These are phyloP conservation scores for Luvunga scandens DNA, from an alignment of 345 rosid species.

Conservation along the genomic window DNA sequence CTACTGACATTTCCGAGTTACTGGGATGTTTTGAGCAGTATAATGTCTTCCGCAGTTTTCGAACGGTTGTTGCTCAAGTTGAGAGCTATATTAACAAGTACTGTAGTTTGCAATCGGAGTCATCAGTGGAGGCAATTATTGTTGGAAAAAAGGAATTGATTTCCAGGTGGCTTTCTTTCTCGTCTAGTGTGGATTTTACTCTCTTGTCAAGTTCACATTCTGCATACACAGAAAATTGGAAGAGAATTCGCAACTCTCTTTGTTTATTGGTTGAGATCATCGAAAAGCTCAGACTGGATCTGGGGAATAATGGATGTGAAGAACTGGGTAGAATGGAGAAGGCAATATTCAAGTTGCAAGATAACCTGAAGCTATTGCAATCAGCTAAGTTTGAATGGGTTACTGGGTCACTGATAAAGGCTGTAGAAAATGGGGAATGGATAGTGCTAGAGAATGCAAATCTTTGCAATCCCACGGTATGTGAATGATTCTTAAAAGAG, in stretches of 20 bases:
- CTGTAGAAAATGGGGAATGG: conserved; percentile 97
- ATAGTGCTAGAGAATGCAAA: conserved; percentile 87
- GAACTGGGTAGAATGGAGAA: conserved; percentile 49
- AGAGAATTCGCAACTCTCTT: conserved; percentile 39
- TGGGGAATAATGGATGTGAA: conserved; percentile 31
- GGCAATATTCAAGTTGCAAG: conserved; percentile 56
- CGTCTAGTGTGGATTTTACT: conserved; percentile 39
- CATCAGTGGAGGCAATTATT: conserved; percentile 38
- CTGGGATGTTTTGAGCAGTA: conserved; percentile 98
- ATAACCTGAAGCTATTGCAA: conserved; percentile 33
- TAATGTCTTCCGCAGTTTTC: conserved; percentile 69
- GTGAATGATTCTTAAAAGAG: conserved; percentile 13
- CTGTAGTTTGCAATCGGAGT: conserved; percentile 49
- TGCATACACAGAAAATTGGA: conserved; percentile 23
- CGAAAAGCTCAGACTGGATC: conserved; percentile 41
- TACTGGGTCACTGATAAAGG: conserved; percentile 72
- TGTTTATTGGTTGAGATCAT: conserved; percentile 48
- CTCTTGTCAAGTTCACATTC: conserved; percentile 37
- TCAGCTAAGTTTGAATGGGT: conserved; percentile 97
- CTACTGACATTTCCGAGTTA: conserved; percentile 90
- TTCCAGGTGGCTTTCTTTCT: conserved; percentile 64
- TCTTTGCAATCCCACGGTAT: conserved; percentile 96
- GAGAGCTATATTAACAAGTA: conserved; percentile 62
- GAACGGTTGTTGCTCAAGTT: conserved; percentile 55
- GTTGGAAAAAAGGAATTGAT: conserved; percentile 42